Conservation (phyloP, 1,284 basidiomycete species). For the Irpex lacteus region DNA sequence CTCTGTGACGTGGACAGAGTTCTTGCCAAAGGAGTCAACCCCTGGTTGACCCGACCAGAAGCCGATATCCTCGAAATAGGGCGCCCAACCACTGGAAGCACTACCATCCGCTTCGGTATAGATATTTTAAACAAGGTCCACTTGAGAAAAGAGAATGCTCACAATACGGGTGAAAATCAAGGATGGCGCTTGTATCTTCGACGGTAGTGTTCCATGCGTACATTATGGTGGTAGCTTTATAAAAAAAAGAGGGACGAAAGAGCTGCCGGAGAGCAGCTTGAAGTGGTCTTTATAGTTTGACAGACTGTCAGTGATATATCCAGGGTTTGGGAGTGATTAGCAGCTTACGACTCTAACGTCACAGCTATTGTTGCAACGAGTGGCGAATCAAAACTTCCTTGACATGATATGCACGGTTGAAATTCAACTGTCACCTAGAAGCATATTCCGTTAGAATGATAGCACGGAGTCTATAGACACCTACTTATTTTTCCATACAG, state of each 20-base stretch:
- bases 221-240: not conserved
- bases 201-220: constrained; percentile 14
- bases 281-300: not conserved
- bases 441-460: too few relatives aligned
- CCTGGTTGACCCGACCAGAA: not conserved
- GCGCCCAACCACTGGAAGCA: constrained; percentile 3
- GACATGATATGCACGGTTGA: too few relatives aligned
- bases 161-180: constrained; percentile 12
- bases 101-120: constrained; percentile 5
- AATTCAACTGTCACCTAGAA: too few relatives aligned
- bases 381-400: too few relatives aligned
- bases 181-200: constrained; percentile 13
- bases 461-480: too few relatives aligned
- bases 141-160: not conserved
- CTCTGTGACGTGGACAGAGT: constrained; percentile 6
- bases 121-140: not conserved
- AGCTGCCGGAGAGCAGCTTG: not conserved
- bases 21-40: not conserved
- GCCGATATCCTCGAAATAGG: constrained; percentile 1
- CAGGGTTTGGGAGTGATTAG: too few relatives aligned
- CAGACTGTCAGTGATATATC: not conserved
- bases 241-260: too few relatives aligned
- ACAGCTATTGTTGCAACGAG: too few relatives aligned
- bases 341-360: too few relatives aligned
- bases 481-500: too few relatives aligned